A percentile compares a stretch with the other conserved stretches of the same genome.
Conservation (phyloP, 2,329 filamentous ascomycete genomes). For the Capronia epimyces region DNA sequence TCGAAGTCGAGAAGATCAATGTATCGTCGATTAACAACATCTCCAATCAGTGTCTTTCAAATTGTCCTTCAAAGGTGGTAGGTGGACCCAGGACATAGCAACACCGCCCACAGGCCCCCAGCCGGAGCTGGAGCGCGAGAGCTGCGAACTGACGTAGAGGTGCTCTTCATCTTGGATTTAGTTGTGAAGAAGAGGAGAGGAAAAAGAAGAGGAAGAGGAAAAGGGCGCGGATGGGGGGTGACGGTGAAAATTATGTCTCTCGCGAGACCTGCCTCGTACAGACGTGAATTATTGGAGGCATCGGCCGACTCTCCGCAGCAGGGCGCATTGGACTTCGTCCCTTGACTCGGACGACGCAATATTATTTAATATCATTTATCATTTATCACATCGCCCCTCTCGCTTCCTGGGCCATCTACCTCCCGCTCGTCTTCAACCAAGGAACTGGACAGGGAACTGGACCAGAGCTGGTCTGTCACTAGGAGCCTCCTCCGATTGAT, state of each 20-base stretch:
- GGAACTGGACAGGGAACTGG: too few relatives aligned
- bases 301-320: slow-evolving; percentile 18
- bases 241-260: slow-evolving; percentile 3
- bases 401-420: not conserved
- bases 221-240: too few relatives aligned
- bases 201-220: slow-evolving; percentile 6
- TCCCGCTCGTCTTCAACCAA: not conserved
- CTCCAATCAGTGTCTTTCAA: slow-evolving; percentile 29
- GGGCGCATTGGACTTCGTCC: slow-evolving; percentile 22
- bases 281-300: not conserved
- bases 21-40: slow-evolving; percentile 25
- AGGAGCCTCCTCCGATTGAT: too few relatives aligned
- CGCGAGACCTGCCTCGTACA: slow-evolving; percentile 13
- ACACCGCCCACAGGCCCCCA: slow-evolving; percentile 30
- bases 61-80: slow-evolving; percentile 30
- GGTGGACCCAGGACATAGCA: slow-evolving; percentile 30
- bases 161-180: slow-evolving; percentile 31
- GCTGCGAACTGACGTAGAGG: slow-evolving; percentile 24
- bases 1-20: too few relatives aligned
- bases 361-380: not conserved
- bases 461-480: too few relatives aligned
- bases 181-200: slow-evolving; percentile 28
- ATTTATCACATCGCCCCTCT: slow-evolving; percentile 1
- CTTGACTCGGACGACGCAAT: slow-evolving; percentile 5
- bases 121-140: slow-evolving; percentile 25